Conservation (phyloP, 805 yeast species). For the Clavispora phyllophila region DNA sequence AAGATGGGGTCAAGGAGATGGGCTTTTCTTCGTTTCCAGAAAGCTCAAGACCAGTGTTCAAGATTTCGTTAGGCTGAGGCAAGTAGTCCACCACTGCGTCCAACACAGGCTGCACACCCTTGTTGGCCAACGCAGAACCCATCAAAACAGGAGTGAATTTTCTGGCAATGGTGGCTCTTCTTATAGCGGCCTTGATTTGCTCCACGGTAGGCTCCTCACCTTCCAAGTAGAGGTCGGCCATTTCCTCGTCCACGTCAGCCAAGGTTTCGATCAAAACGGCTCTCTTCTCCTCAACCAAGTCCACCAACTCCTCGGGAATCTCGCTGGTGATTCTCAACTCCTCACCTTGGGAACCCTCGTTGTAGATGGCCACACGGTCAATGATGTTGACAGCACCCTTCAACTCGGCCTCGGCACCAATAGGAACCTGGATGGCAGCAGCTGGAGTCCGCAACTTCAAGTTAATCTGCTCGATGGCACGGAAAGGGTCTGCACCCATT, state of each 20-base stretch:
- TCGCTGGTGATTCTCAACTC: constrained; percentile 50
- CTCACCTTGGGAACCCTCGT: constrained; percentile 91
- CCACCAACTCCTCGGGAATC: constrained; percentile 76
- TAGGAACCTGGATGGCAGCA: constrained; percentile 97
- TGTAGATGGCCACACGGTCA: constrained; percentile 79
- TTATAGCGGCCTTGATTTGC: constrained; percentile 83
- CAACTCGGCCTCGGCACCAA: constrained; percentile 84
- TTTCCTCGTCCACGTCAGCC: constrained; percentile 97
- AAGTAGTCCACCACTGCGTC: constrained; percentile 94
- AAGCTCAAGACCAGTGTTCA: constrained; percentile 84
- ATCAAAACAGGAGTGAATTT: constrained; percentile 98
- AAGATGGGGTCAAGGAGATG: constrained; percentile 68
- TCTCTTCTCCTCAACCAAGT: constrained; percentile 86
- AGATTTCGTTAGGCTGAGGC: constrained; percentile 91
- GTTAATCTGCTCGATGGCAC: constrained; percentile 88
- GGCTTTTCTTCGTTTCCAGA: constrained; percentile 52
- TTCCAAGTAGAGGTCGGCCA: constrained; percentile 87
- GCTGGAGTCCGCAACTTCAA: constrained; percentile 85
- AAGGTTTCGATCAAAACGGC: constrained; percentile 80
- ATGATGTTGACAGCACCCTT: constrained; percentile 90
- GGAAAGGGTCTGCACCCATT: constrained; percentile 98
- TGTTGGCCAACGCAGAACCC: constrained; percentile 98
- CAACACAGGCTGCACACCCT: constrained; percentile 90
- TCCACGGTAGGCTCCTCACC: constrained; percentile 82
- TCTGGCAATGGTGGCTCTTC: constrained; percentile 93